Percentiles rank a stretch among this genome's conserved stretches.
Evolutionary conservation across 2,329 filamentous ascomycete genomes (phyloP).

Genomic region (Stachybotrys echinatus): DNA sequence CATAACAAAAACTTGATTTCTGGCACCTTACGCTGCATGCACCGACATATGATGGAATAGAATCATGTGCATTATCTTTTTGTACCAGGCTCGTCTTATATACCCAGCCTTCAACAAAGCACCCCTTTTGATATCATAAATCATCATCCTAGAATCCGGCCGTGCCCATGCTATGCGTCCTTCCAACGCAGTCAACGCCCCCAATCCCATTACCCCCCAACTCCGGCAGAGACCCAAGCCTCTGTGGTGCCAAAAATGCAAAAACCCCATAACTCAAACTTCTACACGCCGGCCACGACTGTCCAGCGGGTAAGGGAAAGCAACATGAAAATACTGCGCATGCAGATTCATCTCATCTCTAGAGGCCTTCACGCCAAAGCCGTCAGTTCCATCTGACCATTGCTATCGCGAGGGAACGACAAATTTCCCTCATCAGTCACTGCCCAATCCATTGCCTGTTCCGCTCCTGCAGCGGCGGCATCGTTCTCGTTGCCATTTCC

Average conservation of each 20-base stretch:
- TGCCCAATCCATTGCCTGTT: background rate
- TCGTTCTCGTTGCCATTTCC: conserved; percentile 31
- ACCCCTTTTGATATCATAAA: background rate
- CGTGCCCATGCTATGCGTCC: no score
- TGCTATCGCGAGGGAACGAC: background rate
- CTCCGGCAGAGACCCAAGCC: background rate
- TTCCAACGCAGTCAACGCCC: background rate
- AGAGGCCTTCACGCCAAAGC: background rate
- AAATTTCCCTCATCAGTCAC: background rate
- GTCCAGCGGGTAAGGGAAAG: background rate
- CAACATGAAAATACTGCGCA: background rate
- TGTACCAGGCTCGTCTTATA: background rate
- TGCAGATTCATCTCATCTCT: no score
- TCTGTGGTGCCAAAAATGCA: background rate
- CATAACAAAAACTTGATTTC: background rate
- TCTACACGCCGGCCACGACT: background rate
- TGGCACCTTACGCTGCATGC: no score
- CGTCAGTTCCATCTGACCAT: background rate
- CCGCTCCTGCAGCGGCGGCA: conserved; percentile 13
- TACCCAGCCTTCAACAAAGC: background rate
- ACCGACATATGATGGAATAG: no score
- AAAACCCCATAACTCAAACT: background rate
- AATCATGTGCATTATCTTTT: no score
- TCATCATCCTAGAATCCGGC: background rate
- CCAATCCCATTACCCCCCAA: no score